Conservation (phyloP, 306 rosid species). For the Sophora flavescens region DNA sequence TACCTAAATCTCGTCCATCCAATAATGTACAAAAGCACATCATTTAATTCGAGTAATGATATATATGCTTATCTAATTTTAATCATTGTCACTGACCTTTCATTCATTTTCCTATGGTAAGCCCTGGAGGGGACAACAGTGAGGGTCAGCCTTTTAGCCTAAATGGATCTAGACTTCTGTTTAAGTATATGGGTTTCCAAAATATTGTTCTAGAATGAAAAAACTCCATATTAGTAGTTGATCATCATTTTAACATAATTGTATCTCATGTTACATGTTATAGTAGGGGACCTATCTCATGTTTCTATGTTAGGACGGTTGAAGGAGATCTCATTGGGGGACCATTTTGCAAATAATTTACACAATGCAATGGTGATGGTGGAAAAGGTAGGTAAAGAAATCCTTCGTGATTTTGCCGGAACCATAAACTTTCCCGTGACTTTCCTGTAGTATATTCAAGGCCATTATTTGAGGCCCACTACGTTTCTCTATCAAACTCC, state of each 20-base stretch:
- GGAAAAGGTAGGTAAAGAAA: conserved; percentile 28
- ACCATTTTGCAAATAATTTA: conserved; percentile 31
- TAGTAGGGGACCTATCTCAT: conserved; percentile 30
- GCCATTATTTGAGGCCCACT: conserved; percentile 42
- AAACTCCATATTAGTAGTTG: conserved; percentile 3
- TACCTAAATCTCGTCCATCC: background rate
- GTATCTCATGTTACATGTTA: conserved; percentile 15
- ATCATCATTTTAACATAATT: conserved; percentile 16
- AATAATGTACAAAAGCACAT: background rate
- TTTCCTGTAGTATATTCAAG: conserved; percentile 24
- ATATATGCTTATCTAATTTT: background rate
- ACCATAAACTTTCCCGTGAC: conserved; percentile 43
- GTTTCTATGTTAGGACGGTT: conserved; percentile 27
- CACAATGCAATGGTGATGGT: conserved; percentile 8
- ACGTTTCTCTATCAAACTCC: conserved; percentile 39
- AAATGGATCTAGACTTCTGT: background rate
- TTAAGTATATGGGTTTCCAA: background rate
- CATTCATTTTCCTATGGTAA: background rate
- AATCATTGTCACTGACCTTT: background rate
- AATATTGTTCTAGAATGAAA: background rate
- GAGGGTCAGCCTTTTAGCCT: background rate
- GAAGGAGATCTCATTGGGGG: conserved; percentile 42
- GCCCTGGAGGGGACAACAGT: background rate
- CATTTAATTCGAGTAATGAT: background rate
- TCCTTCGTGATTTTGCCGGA: conserved; percentile 15